Percentiles rank a stretch among this genome's conserved stretches.
These are phyloP conservation scores for Fusarium verticillioides DNA, from an alignment of 2,329 filamentous ascomycete genomes.

Conservation along the genomic window DNA sequence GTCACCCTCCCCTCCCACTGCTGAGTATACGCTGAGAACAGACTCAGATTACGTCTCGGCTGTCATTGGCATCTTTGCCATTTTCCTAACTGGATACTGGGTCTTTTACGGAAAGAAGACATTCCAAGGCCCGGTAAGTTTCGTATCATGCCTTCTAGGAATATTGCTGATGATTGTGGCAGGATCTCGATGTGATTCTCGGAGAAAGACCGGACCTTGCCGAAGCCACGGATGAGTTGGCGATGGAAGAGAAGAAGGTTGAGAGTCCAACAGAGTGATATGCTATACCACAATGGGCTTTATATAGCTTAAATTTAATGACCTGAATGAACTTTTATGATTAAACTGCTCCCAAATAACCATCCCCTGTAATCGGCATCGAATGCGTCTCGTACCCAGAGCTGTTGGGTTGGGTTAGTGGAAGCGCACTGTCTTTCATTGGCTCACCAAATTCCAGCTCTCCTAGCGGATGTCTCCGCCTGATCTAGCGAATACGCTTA, in stretches of 20 bases:
- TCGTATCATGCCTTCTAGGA: accelerated
- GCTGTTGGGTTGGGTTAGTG: background rate
- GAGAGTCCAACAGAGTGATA: background rate
- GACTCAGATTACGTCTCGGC: constrained; percentile 50
- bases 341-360: accelerated
- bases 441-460: background rate
- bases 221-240: constrained; percentile 23
- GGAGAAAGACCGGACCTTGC: constrained; percentile 14
- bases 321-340: background rate
- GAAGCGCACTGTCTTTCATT: background rate
- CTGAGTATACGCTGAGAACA: background rate
- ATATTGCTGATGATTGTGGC: background rate
- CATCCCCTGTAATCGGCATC: accelerated
- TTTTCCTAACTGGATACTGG: constrained; percentile 29
- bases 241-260: constrained; percentile 25
- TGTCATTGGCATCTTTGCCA: constrained; percentile 50
- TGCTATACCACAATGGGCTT: accelerated
- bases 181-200: constrained; percentile 28
- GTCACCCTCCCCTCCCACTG: accelerated
- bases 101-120: constrained; percentile 22
- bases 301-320: background rate
- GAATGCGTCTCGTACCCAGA: background rate
- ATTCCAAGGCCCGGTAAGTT: constrained; percentile 34
- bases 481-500: background rate
- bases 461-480: background rate